phyloP scores from a whole-genome alignment of 192 early-diverging fungal genomes.

The Backusella psychrophila region DNA sequence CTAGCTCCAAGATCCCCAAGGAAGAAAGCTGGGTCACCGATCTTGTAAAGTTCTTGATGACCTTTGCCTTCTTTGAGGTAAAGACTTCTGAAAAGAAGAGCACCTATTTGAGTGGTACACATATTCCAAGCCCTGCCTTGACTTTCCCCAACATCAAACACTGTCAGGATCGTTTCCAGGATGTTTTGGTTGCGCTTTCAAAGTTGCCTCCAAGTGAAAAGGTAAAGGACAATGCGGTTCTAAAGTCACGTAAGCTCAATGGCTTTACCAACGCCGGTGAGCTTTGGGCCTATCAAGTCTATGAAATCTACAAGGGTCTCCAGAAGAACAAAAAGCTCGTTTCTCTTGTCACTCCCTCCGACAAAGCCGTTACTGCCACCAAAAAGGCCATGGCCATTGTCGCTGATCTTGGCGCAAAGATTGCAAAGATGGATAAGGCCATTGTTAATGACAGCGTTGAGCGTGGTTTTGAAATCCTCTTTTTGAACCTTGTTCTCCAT shows the following conservation, averaged over 20 bases:
- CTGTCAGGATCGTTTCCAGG: slow-evolving; percentile 60
- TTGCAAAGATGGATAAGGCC: slow-evolving; percentile 20
- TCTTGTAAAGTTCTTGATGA: slow-evolving; percentile 66
- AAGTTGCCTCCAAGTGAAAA: slow-evolving; percentile 45
- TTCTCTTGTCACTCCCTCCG: slow-evolving; percentile 28
- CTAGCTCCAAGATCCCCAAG: slow-evolving; percentile 71
- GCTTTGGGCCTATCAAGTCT: slow-evolving; percentile 58
- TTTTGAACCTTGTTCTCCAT: slow-evolving; percentile 64
- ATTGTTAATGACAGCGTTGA: slow-evolving; percentile 30
- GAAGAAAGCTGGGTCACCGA: slow-evolving; percentile 68
- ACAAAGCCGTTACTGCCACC: slow-evolving; percentile 41
- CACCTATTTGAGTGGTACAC: slow-evolving; percentile 23
- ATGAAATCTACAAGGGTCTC: slow-evolving; percentile 46
- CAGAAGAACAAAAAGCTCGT: slow-evolving; percentile 39
- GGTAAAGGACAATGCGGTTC: slow-evolving; percentile 15
- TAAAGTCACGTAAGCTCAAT: slow-evolving; percentile 42
- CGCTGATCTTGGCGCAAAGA: slow-evolving; percentile 37
- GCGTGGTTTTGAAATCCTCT: slow-evolving; percentile 72
- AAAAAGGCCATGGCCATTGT: slow-evolving; percentile 39
- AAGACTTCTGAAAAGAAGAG: slow-evolving; percentile 44
- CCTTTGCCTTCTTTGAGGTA: slow-evolving; percentile 72
- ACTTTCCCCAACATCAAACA: slow-evolving; percentile 54
- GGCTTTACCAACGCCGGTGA: slow-evolving; percentile 59
- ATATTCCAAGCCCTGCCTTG: slow-evolving; percentile 52
- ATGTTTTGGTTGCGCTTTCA: slow-evolving; percentile 68